phyloP scores from a whole-genome alignment of 805 yeast genomes.

The Metschnikowia reukaufii region DNA sequence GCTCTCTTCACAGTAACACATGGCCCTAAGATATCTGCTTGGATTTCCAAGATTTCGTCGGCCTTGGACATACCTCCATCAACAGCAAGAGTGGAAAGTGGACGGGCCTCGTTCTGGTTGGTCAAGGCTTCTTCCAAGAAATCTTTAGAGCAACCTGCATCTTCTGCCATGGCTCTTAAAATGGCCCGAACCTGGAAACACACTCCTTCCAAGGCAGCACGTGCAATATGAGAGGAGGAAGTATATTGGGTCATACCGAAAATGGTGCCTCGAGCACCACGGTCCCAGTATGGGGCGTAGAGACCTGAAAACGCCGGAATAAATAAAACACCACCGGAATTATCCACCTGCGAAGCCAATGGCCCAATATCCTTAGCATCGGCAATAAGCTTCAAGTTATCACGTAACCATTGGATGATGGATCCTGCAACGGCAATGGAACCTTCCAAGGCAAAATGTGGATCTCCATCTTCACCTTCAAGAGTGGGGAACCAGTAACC shows the following conservation, averaged over 20 bases:
- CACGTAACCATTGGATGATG: slow-evolving; percentile 90
- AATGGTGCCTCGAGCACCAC: slow-evolving; percentile 88
- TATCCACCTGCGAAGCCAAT: slow-evolving; percentile 74
- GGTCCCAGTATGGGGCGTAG: slow-evolving; percentile 95
- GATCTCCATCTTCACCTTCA: slow-evolving; percentile 47
- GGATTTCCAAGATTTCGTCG: slow-evolving; percentile 89
- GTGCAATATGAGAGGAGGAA: slow-evolving; percentile 86
- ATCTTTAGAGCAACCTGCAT: slow-evolving; percentile 64
- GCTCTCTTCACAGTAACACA: slow-evolving; percentile 81
- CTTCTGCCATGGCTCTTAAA: slow-evolving; percentile 83
- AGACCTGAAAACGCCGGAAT: slow-evolving; percentile 94
- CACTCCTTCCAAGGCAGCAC: slow-evolving; percentile 94
- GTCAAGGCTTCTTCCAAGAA: slow-evolving; percentile 54
- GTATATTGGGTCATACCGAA: slow-evolving; percentile 92
- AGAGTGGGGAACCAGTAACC: slow-evolving; percentile 86
- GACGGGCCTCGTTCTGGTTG: slow-evolving; percentile 44
- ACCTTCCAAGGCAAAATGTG: slow-evolving; percentile 91
- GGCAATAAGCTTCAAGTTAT: slow-evolving; percentile 79
- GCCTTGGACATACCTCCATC: slow-evolving; percentile 97
- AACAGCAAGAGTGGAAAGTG: slow-evolving; percentile 63
- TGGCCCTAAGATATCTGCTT: slow-evolving; percentile 88
- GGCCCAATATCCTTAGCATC: slow-evolving; percentile 88
- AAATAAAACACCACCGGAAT: slow-evolving; percentile 89
- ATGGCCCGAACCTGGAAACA: slow-evolving; percentile 93
- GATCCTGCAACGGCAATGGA: slow-evolving; percentile 96